Evolutionary conservation across 441 rosid genomes (phyloP).

Genomic region (Erodium texanum): DNA sequence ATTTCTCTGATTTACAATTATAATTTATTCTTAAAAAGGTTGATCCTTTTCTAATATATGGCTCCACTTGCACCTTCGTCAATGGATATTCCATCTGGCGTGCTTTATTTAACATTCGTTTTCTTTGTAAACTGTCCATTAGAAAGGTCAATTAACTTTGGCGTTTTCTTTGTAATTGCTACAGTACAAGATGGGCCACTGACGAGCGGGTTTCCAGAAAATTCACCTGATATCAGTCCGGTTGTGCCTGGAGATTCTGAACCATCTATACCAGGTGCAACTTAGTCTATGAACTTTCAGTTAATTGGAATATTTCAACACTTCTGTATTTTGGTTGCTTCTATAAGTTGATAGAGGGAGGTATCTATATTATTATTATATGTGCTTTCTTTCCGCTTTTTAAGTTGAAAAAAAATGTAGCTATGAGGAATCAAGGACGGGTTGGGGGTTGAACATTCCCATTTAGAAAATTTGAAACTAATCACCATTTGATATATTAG

Average conservation of each 20-base stretch:
- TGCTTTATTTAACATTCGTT: slow-evolving; percentile 11
- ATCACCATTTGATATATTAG: no score
- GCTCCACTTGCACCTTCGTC: slow-evolving; percentile 35
- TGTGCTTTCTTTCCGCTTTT: neutral
- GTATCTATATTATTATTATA: neutral
- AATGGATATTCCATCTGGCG: slow-evolving; percentile 27
- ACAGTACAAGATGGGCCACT: slow-evolving; percentile 34
- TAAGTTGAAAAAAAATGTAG: neutral
- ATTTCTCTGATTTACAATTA: neutral
- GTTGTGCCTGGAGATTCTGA: slow-evolving; percentile 17
- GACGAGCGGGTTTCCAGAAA: slow-evolving; percentile 22
- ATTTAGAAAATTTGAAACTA: no score
- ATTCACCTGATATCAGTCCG: slow-evolving; percentile 34
- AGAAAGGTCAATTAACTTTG: neutral
- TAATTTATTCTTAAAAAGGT: slow-evolving; percentile 10
- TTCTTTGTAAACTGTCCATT: slow-evolving; percentile 4
- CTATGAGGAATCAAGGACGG: neutral
- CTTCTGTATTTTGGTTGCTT: neutral
- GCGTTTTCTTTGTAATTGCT: slow-evolving; percentile 11
- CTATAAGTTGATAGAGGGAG: neutral
- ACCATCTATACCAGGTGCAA: neutral
- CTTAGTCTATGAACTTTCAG: no score
- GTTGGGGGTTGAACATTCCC: no score
- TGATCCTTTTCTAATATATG: slow-evolving; percentile 20
- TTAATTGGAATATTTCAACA: no score